phyloP scores from a whole-genome alignment of 148 eudicot genomes.

The Vaccinium myrtillus region DNA sequence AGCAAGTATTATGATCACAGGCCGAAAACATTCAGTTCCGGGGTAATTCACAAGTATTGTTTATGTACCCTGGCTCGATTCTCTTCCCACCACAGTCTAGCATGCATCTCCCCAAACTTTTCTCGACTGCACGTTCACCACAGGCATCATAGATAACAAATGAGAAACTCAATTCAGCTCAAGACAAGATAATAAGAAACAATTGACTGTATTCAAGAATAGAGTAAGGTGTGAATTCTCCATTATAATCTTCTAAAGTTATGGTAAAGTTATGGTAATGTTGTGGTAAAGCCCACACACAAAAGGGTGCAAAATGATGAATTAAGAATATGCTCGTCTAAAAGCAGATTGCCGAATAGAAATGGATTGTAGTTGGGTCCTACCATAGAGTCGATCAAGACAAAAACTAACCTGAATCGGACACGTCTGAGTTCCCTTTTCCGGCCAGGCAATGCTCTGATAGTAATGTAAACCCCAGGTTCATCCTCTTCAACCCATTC shows the following conservation, averaged over 20 bases:
- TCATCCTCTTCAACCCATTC: slow-evolving; percentile 99
- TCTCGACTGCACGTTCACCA: slow-evolving; percentile 66
- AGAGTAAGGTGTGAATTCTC: background rate
- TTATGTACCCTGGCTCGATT: slow-evolving; percentile 86
- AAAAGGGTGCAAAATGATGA: background rate
- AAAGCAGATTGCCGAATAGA: background rate
- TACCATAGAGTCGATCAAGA: background rate
- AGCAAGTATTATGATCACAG: background rate
- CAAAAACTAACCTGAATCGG: slow-evolving; percentile 75
- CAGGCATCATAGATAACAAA: background rate
- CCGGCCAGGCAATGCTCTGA: slow-evolving; percentile 82
- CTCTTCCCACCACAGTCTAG: slow-evolving; percentile 97
- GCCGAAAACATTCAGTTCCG: background rate
- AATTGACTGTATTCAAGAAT: background rate
- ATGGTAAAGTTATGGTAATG: background rate
- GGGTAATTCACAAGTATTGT: slow-evolving; percentile 57
- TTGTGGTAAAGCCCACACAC: background rate
- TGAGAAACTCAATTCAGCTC: background rate
- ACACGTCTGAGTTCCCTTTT: slow-evolving; percentile 92
- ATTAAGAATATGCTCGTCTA: background rate
- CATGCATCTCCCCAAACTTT: slow-evolving; percentile 88
- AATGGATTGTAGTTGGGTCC: background rate
- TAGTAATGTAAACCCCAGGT: slow-evolving; percentile 94
- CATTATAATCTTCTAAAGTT: background rate
- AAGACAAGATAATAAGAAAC: background rate